Conservation (phyloP, 1,284 basidiomycete species). For the Fistulina hepatica region DNA sequence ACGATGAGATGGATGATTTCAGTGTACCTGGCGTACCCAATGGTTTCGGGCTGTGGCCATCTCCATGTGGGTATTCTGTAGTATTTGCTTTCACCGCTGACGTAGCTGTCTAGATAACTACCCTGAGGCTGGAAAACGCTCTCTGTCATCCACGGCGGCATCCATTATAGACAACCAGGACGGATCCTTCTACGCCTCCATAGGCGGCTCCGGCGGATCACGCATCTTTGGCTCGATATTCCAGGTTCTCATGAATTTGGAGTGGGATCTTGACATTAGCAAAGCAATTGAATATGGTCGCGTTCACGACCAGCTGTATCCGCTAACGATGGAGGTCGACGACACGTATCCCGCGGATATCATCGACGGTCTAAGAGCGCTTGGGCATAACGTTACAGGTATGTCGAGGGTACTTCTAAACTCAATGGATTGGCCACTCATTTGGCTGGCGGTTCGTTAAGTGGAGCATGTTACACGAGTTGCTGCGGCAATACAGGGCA, state of each 20-base stretch:
- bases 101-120: conserved; percentile 57
- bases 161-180: conserved; percentile 68
- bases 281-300: conserved; percentile 77
- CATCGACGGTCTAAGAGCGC: conserved; percentile 41
- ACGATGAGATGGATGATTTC: conserved; percentile 93
- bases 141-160: conserved; percentile 76
- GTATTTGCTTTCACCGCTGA: conserved; percentile 1
- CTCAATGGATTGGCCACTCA: too few relatives aligned
- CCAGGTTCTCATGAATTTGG: conserved; percentile 74
- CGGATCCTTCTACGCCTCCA: conserved; percentile 58
- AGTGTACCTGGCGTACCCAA: conserved; percentile 74
- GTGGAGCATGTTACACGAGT: conserved; percentile 24
- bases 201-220: conserved; percentile 84
- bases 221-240: conserved; percentile 76
- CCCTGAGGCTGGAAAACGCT: conserved; percentile 77
- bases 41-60: conserved; percentile 74
- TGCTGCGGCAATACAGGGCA: conserved; percentile 64
- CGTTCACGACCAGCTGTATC: conserved; percentile 89
- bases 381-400: conserved; percentile 72
- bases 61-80: conserved; percentile 50
- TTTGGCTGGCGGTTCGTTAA: conserved; percentile 3
- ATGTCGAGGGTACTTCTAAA: conserved; percentile 17
- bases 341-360: conserved; percentile 42
- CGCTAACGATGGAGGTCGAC: conserved; percentile 55
- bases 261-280: conserved; percentile 74